These are phyloP conservation scores for Debaryomycetaceae sp. DNA, from an alignment of 1,139 yeast genomes.

Conservation along the genomic window DNA sequence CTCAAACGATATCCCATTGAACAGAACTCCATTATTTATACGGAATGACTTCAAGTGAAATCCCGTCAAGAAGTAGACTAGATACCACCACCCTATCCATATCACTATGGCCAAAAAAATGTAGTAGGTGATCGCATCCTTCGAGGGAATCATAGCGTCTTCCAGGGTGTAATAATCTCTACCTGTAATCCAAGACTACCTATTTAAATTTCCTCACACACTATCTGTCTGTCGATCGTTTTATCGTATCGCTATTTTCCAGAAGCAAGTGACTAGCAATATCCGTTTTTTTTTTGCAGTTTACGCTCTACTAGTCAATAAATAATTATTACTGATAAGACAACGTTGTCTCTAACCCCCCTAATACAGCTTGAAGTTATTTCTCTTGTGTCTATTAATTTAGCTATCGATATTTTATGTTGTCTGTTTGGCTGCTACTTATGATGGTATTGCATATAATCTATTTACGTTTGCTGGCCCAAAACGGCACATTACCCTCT, in stretches of 20 bases:
- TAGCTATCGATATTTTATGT: neutral
- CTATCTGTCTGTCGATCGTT: too few relatives aligned
- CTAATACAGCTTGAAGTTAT: neutral
- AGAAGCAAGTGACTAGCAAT: too few relatives aligned
- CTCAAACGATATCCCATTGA: slow-evolving; percentile 26
- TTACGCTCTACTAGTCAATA: too few relatives aligned
- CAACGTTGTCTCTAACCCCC: neutral
- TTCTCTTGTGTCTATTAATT: neutral
- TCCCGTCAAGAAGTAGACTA: slow-evolving; percentile 28
- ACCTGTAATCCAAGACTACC: too few relatives aligned
- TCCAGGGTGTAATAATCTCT: too few relatives aligned
- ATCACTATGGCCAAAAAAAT: neutral
- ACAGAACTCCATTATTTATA: slow-evolving; percentile 39
- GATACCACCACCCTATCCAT: slow-evolving; percentile 28
- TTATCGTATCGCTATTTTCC: too few relatives aligned
- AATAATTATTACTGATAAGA: too few relatives aligned
- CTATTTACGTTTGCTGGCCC: neutral
- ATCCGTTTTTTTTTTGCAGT: too few relatives aligned
- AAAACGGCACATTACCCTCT: neutral
- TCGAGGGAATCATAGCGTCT: neutral
- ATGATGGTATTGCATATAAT: neutral
- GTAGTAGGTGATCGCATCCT: neutral
- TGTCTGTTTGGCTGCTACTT: neutral
- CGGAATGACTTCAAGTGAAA: slow-evolving; percentile 30
- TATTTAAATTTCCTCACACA: too few relatives aligned